Percentiles rank a stretch among this genome's conserved stretches.
phyloP scores from a whole-genome alignment of 1,284 basidiomycete genomes.

The Cutaneotrichosporon spelunceum region DNA sequence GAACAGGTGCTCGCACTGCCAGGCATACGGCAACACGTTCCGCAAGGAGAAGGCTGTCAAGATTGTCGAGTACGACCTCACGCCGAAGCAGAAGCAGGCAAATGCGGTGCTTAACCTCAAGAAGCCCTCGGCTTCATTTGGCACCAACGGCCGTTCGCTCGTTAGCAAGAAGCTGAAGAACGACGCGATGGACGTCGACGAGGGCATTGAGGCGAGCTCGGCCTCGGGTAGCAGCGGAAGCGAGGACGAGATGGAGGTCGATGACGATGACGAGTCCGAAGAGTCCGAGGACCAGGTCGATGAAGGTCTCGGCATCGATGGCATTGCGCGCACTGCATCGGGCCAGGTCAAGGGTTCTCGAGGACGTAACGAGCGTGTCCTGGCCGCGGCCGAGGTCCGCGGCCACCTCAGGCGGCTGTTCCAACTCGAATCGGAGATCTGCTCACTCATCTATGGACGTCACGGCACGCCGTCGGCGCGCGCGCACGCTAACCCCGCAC shows the following conservation, averaged over 20 bases:
- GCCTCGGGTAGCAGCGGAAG: constrained; percentile 52
- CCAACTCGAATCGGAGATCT: constrained; percentile 74
- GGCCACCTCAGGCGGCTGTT: constrained; percentile 89
- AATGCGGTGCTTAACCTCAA: constrained; percentile 58
- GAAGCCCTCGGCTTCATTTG: constrained; percentile 44
- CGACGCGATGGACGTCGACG: constrained; percentile 36
- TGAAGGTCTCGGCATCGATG: constrained; percentile 52
- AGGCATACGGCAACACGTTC: constrained; percentile 68
- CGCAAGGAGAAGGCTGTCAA: constrained; percentile 93
- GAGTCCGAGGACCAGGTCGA: constrained; percentile 35
- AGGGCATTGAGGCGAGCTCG: constrained; percentile 44
- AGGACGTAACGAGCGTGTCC: constrained; percentile 80
- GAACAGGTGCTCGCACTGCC: constrained; percentile 69
- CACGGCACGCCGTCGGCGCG: constrained; percentile 68
- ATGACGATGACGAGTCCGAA: constrained; percentile 58
- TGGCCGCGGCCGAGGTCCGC: constrained; percentile 87
- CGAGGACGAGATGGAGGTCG: constrained; percentile 53
- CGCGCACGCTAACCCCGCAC: constrained; percentile 43
- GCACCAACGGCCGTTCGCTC: constrained; percentile 30
- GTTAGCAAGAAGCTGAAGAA: constrained; percentile 50
- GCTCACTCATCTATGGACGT: constrained; percentile 83
- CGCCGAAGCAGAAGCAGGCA: constrained; percentile 70
- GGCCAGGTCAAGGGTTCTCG: constrained; percentile 71
- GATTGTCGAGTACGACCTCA: constrained; percentile 87
- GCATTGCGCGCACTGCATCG: constrained; percentile 61